Evolutionary conservation across 2,329 filamentous ascomycete genomes (phyloP).

Genomic region (Cladosporium colombiae): DNA sequence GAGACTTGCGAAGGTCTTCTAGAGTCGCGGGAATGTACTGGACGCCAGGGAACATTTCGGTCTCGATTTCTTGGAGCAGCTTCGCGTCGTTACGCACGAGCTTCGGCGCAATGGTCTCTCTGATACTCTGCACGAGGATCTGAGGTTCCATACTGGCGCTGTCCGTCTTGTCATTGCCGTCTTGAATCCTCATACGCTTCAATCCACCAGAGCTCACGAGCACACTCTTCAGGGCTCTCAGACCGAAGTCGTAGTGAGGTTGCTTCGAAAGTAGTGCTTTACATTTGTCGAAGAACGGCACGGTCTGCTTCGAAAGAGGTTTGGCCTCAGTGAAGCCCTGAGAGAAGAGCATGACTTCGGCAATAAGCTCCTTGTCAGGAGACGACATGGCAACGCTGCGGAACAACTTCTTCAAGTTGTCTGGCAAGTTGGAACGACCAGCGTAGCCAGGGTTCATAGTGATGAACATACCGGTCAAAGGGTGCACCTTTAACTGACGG

Average conservation of each 20-base stretch:
- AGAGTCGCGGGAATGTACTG: slow-evolving; percentile 90
- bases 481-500: slow-evolving; percentile 83
- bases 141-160: slow-evolving; percentile 84
- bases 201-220: slow-evolving; percentile 95
- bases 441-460: slow-evolving; percentile 99
- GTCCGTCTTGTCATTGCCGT: slow-evolving; percentile 53
- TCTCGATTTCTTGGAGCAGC: slow-evolving; percentile 81
- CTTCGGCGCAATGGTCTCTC: slow-evolving; percentile 97
- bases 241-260: slow-evolving; percentile 97
- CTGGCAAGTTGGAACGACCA: slow-evolving; percentile 93
- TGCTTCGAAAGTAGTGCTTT: slow-evolving; percentile 82
- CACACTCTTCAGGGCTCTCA: slow-evolving; percentile 97
- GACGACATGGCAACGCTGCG: slow-evolving; percentile 99
- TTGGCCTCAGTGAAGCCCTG: slow-evolving; percentile 98
- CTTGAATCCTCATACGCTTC: slow-evolving; percentile 77
- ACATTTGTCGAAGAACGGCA: slow-evolving; percentile 97
- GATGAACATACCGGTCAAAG: slow-evolving; percentile 97
- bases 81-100: slow-evolving; percentile 90
- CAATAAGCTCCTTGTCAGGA: slow-evolving; percentile 98
- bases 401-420: slow-evolving; percentile 99
- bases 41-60: slow-evolving; percentile 85
- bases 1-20: slow-evolving; percentile 74
- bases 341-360: slow-evolving; percentile 99
- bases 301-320: slow-evolving; percentile 87
- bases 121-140: slow-evolving; percentile 97